Percentiles rank a stretch among this genome's conserved stretches.
Conservation (phyloP, 2,329 filamentous ascomycete species). For the Botryosphaeria agaves region DNA sequence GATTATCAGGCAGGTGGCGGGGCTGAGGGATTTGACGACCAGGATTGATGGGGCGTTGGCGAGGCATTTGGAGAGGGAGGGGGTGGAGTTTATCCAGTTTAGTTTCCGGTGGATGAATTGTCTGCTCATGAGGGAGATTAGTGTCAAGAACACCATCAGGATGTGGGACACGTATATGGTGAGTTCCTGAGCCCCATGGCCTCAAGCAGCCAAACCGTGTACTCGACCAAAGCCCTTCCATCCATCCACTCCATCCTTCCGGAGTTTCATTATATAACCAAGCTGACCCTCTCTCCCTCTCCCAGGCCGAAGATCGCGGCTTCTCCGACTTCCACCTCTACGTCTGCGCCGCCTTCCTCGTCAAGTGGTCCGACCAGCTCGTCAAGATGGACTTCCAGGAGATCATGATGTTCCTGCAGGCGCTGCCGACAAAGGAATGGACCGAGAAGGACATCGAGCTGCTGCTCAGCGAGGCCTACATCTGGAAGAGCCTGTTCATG, state of each 20-base stretch:
- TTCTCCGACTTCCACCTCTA: constrained; percentile 98
- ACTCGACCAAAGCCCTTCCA: neutral
- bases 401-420: constrained; percentile 98
- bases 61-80: constrained; percentile 76
- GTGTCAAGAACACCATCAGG: constrained; percentile 85
- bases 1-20: constrained; percentile 84
- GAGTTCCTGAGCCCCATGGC: constrained; percentile 17
- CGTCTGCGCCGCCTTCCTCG: constrained; percentile 91
- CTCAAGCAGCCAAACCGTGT: neutral
- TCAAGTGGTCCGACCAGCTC: constrained; percentile 94
- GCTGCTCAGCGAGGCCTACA: constrained; percentile 87
- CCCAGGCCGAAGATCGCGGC: constrained; percentile 91
- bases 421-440: constrained; percentile 82
- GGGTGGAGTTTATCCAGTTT: constrained; percentile 97
- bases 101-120: constrained; percentile 99
- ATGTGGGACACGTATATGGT: constrained; percentile 99
- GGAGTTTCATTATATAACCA: no score
- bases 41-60: constrained; percentile 73
- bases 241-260: no score
- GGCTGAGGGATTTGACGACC: constrained; percentile 74
- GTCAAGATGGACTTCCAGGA: constrained; percentile 97
- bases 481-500: constrained; percentile 96
- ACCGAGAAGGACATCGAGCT: constrained; percentile 97
- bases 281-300: no score
- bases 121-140: constrained; percentile 92